phyloP scores from a whole-genome alignment of 768 basidiomycete genomes.

The Asterophora parasitica region DNA sequence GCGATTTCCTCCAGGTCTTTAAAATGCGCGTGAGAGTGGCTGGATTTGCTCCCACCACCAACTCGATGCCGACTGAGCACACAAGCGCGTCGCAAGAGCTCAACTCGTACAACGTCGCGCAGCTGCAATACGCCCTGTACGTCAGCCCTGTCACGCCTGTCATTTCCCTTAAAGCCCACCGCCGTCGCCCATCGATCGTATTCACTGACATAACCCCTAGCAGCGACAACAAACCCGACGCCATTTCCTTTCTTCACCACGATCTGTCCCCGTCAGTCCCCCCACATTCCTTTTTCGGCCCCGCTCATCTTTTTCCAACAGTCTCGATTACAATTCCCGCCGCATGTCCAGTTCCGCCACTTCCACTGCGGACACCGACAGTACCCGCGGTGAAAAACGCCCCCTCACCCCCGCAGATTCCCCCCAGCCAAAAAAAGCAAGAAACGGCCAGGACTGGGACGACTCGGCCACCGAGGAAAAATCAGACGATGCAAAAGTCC shows the following conservation, averaged over 20 bases:
- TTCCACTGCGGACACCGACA: constrained; percentile 66
- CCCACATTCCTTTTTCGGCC: constrained; percentile 1
- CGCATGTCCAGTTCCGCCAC: constrained; percentile 78
- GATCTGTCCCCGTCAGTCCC: constrained; percentile 46
- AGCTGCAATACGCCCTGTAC: constrained; percentile 59
- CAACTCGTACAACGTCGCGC: constrained; percentile 57
- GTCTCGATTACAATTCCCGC: constrained; percentile 55
- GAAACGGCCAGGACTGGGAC: constrained; percentile 34
- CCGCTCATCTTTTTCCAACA: constrained; percentile 18
- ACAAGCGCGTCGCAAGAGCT: constrained; percentile 32
- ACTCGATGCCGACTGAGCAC: constrained; percentile 54
- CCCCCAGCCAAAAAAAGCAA: constrained; percentile 48
- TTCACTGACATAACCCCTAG: constrained; percentile 18
- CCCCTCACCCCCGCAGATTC: constrained; percentile 51
- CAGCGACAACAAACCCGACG: constrained; percentile 34
- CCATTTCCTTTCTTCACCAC: constrained; percentile 34
- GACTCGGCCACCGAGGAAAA: constrained; percentile 30
- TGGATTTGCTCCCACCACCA: too few relatives aligned
- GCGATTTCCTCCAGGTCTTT: constrained; percentile 9
- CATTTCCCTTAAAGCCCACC: constrained; percentile 15
- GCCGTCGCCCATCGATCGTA: constrained; percentile 8
- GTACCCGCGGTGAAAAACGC: constrained; percentile 57
- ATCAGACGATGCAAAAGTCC: constrained; percentile 50
- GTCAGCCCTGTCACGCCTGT: constrained; percentile 29
- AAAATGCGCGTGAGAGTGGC: constrained; percentile 19